These are phyloP conservation scores for Fusarium transvaalense DNA, from an alignment of 2,329 filamentous ascomycete species.

Conservation along the genomic window DNA sequence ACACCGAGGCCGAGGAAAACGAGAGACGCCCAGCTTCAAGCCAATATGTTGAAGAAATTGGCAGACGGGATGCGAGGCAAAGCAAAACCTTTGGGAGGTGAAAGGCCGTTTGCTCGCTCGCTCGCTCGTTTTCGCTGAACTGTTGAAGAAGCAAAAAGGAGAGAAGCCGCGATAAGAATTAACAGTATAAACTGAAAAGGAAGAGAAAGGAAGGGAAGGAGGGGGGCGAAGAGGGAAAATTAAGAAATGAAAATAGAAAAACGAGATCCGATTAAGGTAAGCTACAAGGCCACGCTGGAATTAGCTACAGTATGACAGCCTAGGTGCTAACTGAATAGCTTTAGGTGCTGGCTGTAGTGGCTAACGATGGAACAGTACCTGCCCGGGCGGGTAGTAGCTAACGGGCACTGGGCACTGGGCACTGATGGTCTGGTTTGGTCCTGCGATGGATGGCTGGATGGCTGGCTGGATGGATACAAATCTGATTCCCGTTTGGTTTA, in stretches of 20 bases:
- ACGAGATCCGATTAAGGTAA: not conserved
- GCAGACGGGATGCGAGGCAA: conserved; percentile 12
- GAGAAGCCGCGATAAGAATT: conserved; percentile 14
- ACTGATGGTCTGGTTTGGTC: not conserved
- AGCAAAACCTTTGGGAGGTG: not conserved
- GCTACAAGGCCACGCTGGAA: not conserved
- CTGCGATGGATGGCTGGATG: too few relatives aligned
- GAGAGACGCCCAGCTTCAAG: conserved; percentile 1
- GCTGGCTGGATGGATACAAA: not conserved
- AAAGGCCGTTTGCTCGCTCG: too few relatives aligned
- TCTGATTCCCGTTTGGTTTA: not conserved
- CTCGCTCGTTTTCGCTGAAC: conserved; percentile 19
- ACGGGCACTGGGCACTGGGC: not conserved
- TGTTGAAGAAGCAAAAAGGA: conserved; percentile 12
- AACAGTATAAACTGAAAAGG: not conserved
- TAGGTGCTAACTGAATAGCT: not conserved
- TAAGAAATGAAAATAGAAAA: conserved; percentile 16
- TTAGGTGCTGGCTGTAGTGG: not conserved
- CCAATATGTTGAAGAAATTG: conserved; percentile 22
- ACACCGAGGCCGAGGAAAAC: not conserved
- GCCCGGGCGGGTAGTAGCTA: not conserved
- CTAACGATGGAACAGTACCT: too few relatives aligned
- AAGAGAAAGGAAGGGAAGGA: not conserved
- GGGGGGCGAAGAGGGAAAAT: not conserved
- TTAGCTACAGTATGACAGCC: not conserved